Evolutionary conservation across 1,139 yeast species (phyloP).

Genomic region (Kurtzmaniella quercitrusa): DNA sequence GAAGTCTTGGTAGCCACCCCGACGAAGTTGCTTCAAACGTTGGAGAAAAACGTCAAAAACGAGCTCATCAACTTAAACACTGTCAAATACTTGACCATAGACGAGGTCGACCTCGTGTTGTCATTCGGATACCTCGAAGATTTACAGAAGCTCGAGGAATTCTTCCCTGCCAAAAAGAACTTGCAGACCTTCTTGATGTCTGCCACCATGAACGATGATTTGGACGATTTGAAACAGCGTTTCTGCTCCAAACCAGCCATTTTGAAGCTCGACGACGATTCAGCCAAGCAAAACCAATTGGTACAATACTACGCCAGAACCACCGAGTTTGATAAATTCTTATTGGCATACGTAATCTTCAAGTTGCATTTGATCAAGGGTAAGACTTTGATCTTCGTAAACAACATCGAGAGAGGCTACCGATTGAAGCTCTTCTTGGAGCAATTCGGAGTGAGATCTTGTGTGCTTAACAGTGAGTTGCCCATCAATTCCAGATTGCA

Average conservation of each 20-base stretch:
- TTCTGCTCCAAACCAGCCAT: conserved; percentile 88
- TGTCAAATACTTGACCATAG: conserved; percentile 75
- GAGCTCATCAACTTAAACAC: conserved; percentile 44
- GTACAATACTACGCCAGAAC: conserved; percentile 85
- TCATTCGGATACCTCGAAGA: conserved; percentile 93
- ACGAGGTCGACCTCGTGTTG: conserved; percentile 89
- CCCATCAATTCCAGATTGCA: conserved; percentile 92
- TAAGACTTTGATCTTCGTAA: conserved; percentile 85
- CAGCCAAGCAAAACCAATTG: conserved; percentile 52
- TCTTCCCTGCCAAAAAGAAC: conserved; percentile 66
- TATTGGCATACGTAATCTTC: conserved; percentile 86
- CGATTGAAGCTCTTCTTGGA: conserved; percentile 85
- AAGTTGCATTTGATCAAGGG: conserved; percentile 87
- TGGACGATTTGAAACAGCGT: conserved; percentile 65
- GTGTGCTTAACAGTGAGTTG: conserved; percentile 87
- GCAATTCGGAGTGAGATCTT: conserved; percentile 88
- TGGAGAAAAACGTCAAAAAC: conserved; percentile 45
- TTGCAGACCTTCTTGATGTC: conserved; percentile 93
- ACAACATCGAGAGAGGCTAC: conserved; percentile 93
- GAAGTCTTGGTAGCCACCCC: conserved; percentile 89
- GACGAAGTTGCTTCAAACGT: conserved; percentile 59
- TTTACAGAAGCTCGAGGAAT: conserved; percentile 57
- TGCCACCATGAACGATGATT: conserved; percentile 89
- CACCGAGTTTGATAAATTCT: conserved; percentile 85
- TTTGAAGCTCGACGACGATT: conserved; percentile 69